Conservation (phyloP, 345 rosid genomes). For the Moricandia moricandioides region DNA sequence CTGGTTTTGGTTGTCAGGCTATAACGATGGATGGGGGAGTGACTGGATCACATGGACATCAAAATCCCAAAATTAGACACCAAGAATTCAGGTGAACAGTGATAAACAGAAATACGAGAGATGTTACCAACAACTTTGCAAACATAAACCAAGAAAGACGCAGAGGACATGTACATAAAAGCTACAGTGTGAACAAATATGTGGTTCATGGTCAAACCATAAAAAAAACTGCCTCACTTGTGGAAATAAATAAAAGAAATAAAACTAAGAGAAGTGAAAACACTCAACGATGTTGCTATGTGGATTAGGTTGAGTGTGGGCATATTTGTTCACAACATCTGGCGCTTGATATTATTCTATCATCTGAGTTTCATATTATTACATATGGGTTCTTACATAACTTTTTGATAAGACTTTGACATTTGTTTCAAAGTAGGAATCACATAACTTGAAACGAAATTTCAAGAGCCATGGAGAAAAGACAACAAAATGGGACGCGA, state of each 20-base stretch:
- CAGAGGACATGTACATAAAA: neutral
- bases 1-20: neutral
- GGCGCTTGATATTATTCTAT: neutral
- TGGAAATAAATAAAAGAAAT: neutral
- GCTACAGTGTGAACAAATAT: neutral
- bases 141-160: neutral
- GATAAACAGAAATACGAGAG: neutral
- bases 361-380: neutral
- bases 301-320: no score
- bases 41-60: neutral
- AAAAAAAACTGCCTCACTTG: neutral
- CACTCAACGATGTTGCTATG: no score
- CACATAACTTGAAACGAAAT: conserved; percentile 47
- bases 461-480: conserved; percentile 45
- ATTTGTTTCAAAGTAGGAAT: conserved; percentile 47
- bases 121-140: neutral
- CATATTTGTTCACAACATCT: neutral
- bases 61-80: neutral
- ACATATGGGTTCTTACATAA: neutral
- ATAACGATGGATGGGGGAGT: neutral
- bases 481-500: conserved; percentile 42
- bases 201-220: neutral
- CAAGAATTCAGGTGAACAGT: neutral
- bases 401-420: neutral
- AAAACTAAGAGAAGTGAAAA: neutral